Percentiles rank a stretch among this genome's conserved stretches.
These are phyloP conservation scores for Xylariaceae sp. DNA, from an alignment of 2,329 filamentous ascomycete species.

Conservation along the genomic window DNA sequence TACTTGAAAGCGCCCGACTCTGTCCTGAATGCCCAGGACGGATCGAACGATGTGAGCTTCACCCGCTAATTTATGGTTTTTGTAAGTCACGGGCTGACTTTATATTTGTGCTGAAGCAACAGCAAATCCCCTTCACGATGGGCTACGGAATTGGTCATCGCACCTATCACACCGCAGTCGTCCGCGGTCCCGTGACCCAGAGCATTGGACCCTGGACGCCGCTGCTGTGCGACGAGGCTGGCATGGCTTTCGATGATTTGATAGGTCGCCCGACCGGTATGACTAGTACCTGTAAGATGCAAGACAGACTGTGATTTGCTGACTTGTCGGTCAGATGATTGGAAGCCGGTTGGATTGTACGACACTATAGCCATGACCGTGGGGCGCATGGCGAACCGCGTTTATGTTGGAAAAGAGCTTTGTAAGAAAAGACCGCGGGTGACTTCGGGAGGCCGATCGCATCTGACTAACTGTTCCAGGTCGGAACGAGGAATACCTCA, in stretches of 20 bases:
- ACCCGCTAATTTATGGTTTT: neutral
- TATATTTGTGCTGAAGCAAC: slow-evolving; percentile 2
- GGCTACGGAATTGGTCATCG: slow-evolving; percentile 7
- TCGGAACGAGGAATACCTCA: slow-evolving; percentile 5
- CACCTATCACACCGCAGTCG: slow-evolving; percentile 5
- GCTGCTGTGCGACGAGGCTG: slow-evolving; percentile 1
- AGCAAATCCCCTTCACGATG: slow-evolving; percentile 7
- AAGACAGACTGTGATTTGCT: neutral
- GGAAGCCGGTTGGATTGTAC: slow-evolving; percentile 2
- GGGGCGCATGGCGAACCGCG: slow-evolving; percentile 3
- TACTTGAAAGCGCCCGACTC: slow-evolving; percentile 5
- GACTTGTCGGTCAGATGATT: slow-evolving; percentile 1
- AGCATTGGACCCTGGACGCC: slow-evolving; percentile 4
- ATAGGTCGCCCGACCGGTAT: neutral
- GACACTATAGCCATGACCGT: slow-evolving; percentile 4
- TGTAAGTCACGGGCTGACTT: too few relatives aligned
- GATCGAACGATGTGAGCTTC: slow-evolving; percentile 5
- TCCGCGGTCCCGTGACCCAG: slow-evolving; percentile 5
- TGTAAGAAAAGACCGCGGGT: slow-evolving; percentile 1
- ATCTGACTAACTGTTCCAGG: neutral
- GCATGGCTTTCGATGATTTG: slow-evolving; percentile 3
- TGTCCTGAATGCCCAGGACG: slow-evolving; percentile 5
- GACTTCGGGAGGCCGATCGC: neutral
- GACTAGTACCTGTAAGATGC: neutral
- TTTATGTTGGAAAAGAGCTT: slow-evolving; percentile 6